Conservation (phyloP, 129 eudicot genomes). For the Escallonia herrerae region DNA sequence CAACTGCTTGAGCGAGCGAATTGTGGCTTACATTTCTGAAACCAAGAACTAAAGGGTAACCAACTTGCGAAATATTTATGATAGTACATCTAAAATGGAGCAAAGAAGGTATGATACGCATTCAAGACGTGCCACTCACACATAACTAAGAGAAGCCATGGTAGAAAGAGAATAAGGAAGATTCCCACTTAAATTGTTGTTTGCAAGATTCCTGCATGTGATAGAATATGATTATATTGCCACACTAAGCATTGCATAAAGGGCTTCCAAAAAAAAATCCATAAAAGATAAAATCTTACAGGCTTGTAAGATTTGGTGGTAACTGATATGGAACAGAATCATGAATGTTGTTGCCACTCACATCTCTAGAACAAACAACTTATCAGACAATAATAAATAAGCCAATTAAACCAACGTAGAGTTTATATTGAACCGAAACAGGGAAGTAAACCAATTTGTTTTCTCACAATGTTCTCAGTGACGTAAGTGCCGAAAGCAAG, state of each 20-base stretch:
- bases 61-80: background rate
- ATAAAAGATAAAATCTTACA: slow-evolving; percentile 38
- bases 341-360: slow-evolving; percentile 82
- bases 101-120: background rate
- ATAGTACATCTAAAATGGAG: no score
- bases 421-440: background rate
- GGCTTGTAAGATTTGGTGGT: slow-evolving; percentile 87
- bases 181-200: slow-evolving; percentile 78
- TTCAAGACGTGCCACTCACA: slow-evolving; percentile 42
- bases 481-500: slow-evolving; percentile 52
- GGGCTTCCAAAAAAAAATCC: background rate
- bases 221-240: slow-evolving; percentile 12
- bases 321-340: slow-evolving; percentile 81
- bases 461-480: slow-evolving; percentile 72
- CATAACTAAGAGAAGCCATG: slow-evolving; percentile 58
- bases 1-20: slow-evolving; percentile 55
- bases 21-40: slow-evolving; percentile 80
- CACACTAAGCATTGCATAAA: slow-evolving; percentile 1
- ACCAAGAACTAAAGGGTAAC: slow-evolving; percentile 15
- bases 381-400: slow-evolving; percentile 1
- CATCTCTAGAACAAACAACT: slow-evolving; percentile 43
- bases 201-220: slow-evolving; percentile 74
- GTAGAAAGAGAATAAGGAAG: slow-evolving; percentile 69
- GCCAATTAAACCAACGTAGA: background rate
- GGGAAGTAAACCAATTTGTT: background rate